Percentiles rank a stretch among this genome's conserved stretches.
These are phyloP conservation scores for Ascochyta lentis DNA, from an alignment of 2,329 filamentous ascomycete genomes.

Conservation along the genomic window DNA sequence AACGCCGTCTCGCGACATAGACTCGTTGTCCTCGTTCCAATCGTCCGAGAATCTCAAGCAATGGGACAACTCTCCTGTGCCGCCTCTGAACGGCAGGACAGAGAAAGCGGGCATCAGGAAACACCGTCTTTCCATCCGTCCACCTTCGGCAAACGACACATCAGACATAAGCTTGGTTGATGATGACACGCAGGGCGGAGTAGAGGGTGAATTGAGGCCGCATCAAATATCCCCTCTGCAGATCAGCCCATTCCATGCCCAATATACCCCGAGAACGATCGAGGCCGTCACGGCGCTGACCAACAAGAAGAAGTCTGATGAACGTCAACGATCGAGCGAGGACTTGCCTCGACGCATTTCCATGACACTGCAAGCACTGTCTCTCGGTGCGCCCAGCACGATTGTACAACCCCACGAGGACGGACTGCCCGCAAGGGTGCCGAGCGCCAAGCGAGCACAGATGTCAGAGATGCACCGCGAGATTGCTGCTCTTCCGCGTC, in stretches of 20 bases:
- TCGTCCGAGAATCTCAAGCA: slow-evolving; percentile 31
- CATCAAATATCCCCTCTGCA: slow-evolving; percentile 22
- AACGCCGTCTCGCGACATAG: slow-evolving; percentile 35
- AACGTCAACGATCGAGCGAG: slow-evolving; percentile 32
- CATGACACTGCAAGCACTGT: slow-evolving; percentile 29
- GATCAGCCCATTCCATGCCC: slow-evolving; percentile 24
- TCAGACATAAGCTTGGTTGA: slow-evolving; percentile 16
- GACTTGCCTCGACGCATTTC: slow-evolving; percentile 36
- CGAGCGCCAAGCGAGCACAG: slow-evolving; percentile 25
- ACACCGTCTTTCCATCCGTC: slow-evolving; percentile 21
- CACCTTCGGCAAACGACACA: slow-evolving; percentile 15
- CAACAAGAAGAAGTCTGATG: slow-evolving; percentile 20
- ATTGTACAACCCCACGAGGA: slow-evolving; percentile 4
- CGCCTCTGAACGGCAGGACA: slow-evolving; percentile 13
- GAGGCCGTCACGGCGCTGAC: slow-evolving; percentile 19
- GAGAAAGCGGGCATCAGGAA: slow-evolving; percentile 16
- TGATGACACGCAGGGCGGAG: slow-evolving; percentile 14
- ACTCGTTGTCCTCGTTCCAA: slow-evolving; percentile 35
- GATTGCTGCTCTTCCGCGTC: slow-evolving; percentile 37
- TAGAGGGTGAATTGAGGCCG: slow-evolving; percentile 11
- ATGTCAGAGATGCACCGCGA: slow-evolving; percentile 41
- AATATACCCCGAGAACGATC: slow-evolving; percentile 22
- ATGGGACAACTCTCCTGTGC: slow-evolving; percentile 22
- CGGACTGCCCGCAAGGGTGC: slow-evolving; percentile 16
- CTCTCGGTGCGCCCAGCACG: slow-evolving; percentile 24